Base-by-base conservation (phyloP, 768 basidiomycete genomes). In the Hericium coralloides region DNA sequence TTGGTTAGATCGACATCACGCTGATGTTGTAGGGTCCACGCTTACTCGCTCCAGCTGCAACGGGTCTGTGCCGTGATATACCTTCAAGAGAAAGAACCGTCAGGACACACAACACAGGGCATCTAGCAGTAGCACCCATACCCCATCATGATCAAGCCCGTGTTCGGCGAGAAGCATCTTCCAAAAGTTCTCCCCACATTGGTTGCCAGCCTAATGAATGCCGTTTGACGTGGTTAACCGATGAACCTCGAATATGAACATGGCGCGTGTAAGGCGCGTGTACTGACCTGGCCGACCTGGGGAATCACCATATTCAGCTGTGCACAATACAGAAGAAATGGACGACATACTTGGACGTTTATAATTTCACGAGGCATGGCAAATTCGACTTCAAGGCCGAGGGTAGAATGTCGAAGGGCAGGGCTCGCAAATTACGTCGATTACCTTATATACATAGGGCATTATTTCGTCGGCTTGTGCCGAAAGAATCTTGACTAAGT, bases 171-270 rank as follows among this genome's bases (percentile, higher is more conserved):
- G 77, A 56, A 95, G 81, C 79, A 87, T 84, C 58, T 85, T 77
- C 94, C 94, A 97, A 70, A 95, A 98, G 48, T 79, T 79, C 65
- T 90, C 88, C 53, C 92, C 92, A 47, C 90, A 81, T 71, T 85
- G 84, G 65, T 86, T 87, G 60, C 86, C 83, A 26, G 86, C 86
- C 82, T 85, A 31, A 31, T 60, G 53, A 45, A 53, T 59, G 58
- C 59, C 56, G 59, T 54, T 61, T 55, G 52, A 43, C 17, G 39
- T 43, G n/a, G 17, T 45, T 20, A 45, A 31, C 31, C 31, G 5
- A 31, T 31, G 43, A 15, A n/a, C 17, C 8, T 45, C 43, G 12
- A 45, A 45, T 20, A 45, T 20, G 43, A 45, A 20, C 43, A 23
- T 53, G 38, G 20, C 25, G 43, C 20, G 37, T 17, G 49, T 31